Conservation (phyloP, 2,329 filamentous ascomycete genomes). For the Exophiala calicioides region DNA sequence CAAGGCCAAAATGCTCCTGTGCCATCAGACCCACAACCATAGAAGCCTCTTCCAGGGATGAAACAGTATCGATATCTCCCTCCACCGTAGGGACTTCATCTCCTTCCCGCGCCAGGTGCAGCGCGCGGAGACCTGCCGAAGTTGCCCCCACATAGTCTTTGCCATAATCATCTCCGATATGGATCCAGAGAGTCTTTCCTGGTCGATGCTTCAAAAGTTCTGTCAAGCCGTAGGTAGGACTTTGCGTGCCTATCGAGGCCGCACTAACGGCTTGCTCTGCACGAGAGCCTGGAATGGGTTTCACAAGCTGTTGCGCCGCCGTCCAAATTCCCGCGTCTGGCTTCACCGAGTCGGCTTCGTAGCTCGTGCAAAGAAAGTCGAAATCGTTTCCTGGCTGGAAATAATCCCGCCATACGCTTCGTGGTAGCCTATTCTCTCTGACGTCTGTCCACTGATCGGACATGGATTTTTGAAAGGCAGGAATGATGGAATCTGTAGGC, state of each 20-base stretch:
- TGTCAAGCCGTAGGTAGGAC: constrained; percentile 14
- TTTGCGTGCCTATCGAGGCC: not conserved
- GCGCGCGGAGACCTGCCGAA: constrained; percentile 42
- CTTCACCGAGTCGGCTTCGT: constrained; percentile 49
- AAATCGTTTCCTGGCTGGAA: constrained; percentile 37
- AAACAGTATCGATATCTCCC: constrained; percentile 16
- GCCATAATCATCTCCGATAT: constrained; percentile 48
- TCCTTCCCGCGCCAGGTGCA: constrained; percentile 35
- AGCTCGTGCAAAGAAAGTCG: constrained; percentile 49
- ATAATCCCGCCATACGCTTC: constrained; percentile 3
- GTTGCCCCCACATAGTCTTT: constrained; percentile 45
- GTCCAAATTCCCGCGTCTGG: constrained; percentile 44
- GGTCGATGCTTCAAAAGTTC: constrained; percentile 6
- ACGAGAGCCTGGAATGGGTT: constrained; percentile 14
- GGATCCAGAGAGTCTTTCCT: constrained; percentile 33
- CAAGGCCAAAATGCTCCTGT: constrained; percentile 9
- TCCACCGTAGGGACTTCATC: not conserved
- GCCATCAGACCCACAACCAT: constrained; percentile 26
- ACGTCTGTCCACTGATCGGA: not conserved
- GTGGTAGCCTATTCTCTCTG: no score
- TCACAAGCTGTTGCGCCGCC: constrained; percentile 33
- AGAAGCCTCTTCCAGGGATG: constrained; percentile 19
- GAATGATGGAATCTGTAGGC: no score
- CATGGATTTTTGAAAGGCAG: not conserved
- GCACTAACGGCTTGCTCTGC: constrained; percentile 14